Base-by-base conservation (phyloP, 306 rosid species). In the Casuarina glauca region DNA sequence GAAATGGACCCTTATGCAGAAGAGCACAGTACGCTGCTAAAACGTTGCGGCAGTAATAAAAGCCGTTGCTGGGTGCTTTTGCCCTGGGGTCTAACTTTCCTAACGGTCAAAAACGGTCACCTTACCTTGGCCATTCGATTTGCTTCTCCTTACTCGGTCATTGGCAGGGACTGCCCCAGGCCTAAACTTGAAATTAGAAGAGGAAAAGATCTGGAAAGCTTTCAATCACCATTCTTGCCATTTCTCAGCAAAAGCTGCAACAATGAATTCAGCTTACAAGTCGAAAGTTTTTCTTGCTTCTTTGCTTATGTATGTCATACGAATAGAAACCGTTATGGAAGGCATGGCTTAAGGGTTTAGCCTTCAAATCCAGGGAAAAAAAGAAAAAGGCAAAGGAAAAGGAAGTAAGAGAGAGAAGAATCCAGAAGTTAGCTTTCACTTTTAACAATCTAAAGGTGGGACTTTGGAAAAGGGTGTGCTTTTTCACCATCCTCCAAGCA, bases 21-120 rank as follows among this genome's bases (percentile, higher is more conserved):
- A 38, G 42, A 2, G 5, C 45, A 12, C 1, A 13, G 39, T 4
- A 15, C 10, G 11, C 3, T 61, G 3, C 39, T 35, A 2, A 4
- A n/a, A 66, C 26, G 70, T 41, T 42, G 50, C 35, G 3, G 41
- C 7, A n/a, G 35, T 9, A 8, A 38, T 9, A n/a, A 13, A 8
- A 73, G 46, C 69, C 38, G 53, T 41, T 58, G 43, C 78, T 75
- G 75, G 39, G 82, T 72, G 81, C 82, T 39, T 26, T 26, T 0
- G 54, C 52, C 6, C 45, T 3, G 69, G 57, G 57, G 49, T 32
- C 79, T 81, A 82, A 39, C 86, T 80, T 64, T 90, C 77, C 13
- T 43, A 90, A 90, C 96, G 90, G 89, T 79, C 43, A 76, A 67
- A 57, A 81, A 74, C 79, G 83, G 88, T 74, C 76, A 72, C 26